Conservation (phyloP, 768 basidiomycete genomes). For the Punctularia strigosozonata region DNA sequence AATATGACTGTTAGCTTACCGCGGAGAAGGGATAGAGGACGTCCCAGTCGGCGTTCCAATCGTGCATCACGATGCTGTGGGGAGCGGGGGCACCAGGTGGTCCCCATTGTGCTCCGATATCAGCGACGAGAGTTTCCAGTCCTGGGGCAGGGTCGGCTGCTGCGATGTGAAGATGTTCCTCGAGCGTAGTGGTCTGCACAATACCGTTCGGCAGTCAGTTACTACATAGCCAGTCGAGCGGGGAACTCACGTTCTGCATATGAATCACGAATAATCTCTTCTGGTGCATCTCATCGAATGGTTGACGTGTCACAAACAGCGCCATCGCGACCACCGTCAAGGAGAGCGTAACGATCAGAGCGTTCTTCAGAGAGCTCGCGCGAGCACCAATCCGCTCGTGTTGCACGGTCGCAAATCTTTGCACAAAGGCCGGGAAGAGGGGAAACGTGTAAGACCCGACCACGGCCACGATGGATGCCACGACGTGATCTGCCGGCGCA, state of each 20-base stretch:
- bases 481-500: constrained; percentile 81
- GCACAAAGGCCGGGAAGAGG: constrained; percentile 56
- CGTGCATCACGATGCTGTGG: constrained; percentile 47
- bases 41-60: constrained; percentile 85
- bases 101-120: constrained; percentile 54
- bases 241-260: constrained; percentile 66
- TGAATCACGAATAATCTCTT: constrained; percentile 78
- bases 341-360: constrained; percentile 35
- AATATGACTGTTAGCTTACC: constrained; percentile 26
- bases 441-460: constrained; percentile 49
- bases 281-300: constrained; percentile 81
- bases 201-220: not conserved
- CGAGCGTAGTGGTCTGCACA: constrained; percentile 52
- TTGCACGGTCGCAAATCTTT: constrained; percentile 48
- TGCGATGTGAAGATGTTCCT: constrained; percentile 71
- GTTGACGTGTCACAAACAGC: constrained; percentile 42
- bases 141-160: constrained; percentile 77
- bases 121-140: constrained; percentile 45
- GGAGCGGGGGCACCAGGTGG: constrained; percentile 25
- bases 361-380: no score
- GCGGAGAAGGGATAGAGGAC: constrained; percentile 70
- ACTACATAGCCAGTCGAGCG: not conserved
- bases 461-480: constrained; percentile 62
- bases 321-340: constrained; percentile 40
- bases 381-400: constrained; percentile 25